Evolutionary conservation across 1,284 basidiomycete genomes (phyloP), one percentile per base, ranked within the genome.

Genomic region (Anthracocystis panici-leucophaei): DNA sequence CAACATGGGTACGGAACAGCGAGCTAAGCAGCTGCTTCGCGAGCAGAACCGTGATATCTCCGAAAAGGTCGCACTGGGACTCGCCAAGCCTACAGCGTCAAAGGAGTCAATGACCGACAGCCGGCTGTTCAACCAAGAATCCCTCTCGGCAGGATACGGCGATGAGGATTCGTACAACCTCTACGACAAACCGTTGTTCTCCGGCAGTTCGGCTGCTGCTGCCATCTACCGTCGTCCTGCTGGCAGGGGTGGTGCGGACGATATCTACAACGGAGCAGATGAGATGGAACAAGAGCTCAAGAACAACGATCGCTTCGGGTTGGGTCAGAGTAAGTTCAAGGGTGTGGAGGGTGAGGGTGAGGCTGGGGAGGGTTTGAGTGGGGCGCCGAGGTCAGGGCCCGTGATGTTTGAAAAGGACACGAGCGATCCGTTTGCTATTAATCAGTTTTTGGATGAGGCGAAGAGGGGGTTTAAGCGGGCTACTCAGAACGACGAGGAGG

Each of bases 321-420:
- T 99, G 29, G 97, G 93, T 11, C 86, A 86, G 40, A 88, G 89
- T 61, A 88, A 92, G 80, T 99, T 99, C 82, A 93, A 95, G 84
- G 95, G 95, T 49, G 91, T 92, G 5, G 88, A 88, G 57, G 91
- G 93, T 41, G 42, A 33, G 93, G 82, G 88, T 92, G 18, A 51
- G 14, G 29, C 31, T 20, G 31, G 11, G n/a, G n/a, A n/a, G n/a
- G n/a, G n/a, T n/a, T n/a, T n/a, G n/a, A n/a, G n/a, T n/a, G n/a
- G n/a, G 5, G 46, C 35, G 7, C 20, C 48, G 4, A 54, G 71
- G 41, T 51, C 61, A n/a, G 69, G 97, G 0, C 97, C 97, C n/a
- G 97, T 99, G 33, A 94, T 97, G 85, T 99, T 99, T 83, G 97
- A 99, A 88, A 97, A 97, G 88, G 97, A 99, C 82, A 91, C 92